Base-by-base conservation (phyloP, 129 eudicot genomes). In the Flaveria ramosissima region DNA sequence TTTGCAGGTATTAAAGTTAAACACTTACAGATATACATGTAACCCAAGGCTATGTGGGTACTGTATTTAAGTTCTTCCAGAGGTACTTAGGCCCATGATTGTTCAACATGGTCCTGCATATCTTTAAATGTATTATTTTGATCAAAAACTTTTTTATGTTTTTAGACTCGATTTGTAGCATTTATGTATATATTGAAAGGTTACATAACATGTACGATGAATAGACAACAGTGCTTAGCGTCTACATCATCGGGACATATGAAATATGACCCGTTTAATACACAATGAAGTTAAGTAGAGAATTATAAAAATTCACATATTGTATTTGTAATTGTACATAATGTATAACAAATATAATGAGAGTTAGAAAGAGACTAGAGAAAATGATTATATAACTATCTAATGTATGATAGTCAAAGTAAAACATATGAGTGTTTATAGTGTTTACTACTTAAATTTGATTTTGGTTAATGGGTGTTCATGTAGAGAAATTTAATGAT, bases 21-120 rank as follows among this genome's bases (percentile, higher is more conserved):
- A 41, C 20, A 59, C 53, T 62, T 62, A 27, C 43, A 62, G 43
- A 62, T 55, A 7, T 55, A 55, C 30, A 27, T 63, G 69, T 36
- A 43, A 68, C 9, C n/a, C 17, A 17, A 13, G 6, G 23, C 9
- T 20, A 46, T 63, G 79, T 75, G 79, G 72, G 30, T 43, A 26
- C 56, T 63, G 50, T 64, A 75, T 75, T 64, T n/a, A 75, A 47
- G 72, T 47, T 30, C 39, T 75, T 24, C 7, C 71, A 13, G 68
- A 27, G 36, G 36, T 30, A 50, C 65, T 50, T 32, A 30, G 39
- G 36, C 23, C 48, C 30, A 76, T 72, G 48, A 11, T 17, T 62
- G 45, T 75, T 59, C 46, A 46, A 6, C 20, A 23, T 74, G 78
- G 71, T 11, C 77, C 53, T 55, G 77, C 32, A 73, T 74, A 2